Percentiles rank a stretch among this genome's conserved stretches.
Conservation (phyloP, 2,329 filamentous ascomycete species). For the Xylariomycetidae sp. region DNA sequence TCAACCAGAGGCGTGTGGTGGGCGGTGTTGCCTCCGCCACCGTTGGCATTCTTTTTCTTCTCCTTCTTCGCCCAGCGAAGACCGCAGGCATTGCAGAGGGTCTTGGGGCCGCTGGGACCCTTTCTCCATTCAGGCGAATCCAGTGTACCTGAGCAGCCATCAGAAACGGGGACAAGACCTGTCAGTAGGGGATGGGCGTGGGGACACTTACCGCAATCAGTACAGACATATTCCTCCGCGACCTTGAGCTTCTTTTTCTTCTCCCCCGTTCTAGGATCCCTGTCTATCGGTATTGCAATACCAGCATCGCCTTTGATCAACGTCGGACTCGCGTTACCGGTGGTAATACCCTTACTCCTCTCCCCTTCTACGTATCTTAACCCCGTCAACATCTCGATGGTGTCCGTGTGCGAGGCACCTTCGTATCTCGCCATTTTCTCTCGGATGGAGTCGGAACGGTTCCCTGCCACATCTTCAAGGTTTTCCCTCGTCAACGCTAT, state of each 20-base stretch:
- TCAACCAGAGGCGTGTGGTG: slow-evolving; percentile 1
- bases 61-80: slow-evolving; percentile 74
- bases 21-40: slow-evolving; percentile 9
- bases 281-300: slow-evolving; percentile 76
- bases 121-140: slow-evolving; percentile 97
- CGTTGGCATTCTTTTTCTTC: slow-evolving; percentile 55
- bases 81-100: slow-evolving; percentile 91
- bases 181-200: slow-evolving; percentile 7
- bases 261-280: slow-evolving; percentile 65
- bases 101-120: slow-evolving; percentile 88
- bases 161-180: too few relatives aligned
- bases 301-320: slow-evolving; percentile 82
- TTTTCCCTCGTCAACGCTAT: slow-evolving; percentile 73
- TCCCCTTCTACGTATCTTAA: slow-evolving; percentile 85
- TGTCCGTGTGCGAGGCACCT: slow-evolving; percentile 71
- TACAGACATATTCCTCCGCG: slow-evolving; percentile 87
- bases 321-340: slow-evolving; percentile 74
- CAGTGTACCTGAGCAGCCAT: slow-evolving; percentile 59
- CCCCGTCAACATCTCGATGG: slow-evolving; percentile 90
- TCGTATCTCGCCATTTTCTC: slow-evolving; percentile 86
- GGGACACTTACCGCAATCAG: slow-evolving; percentile 69
- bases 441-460: slow-evolving; percentile 67
- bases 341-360: slow-evolving; percentile 81
- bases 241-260: slow-evolving; percentile 88
- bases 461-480: slow-evolving; percentile 66